Evolutionary conservation across 2,329 filamentous ascomycete genomes (phyloP).

Genomic region (Fusarium circinatum): DNA sequence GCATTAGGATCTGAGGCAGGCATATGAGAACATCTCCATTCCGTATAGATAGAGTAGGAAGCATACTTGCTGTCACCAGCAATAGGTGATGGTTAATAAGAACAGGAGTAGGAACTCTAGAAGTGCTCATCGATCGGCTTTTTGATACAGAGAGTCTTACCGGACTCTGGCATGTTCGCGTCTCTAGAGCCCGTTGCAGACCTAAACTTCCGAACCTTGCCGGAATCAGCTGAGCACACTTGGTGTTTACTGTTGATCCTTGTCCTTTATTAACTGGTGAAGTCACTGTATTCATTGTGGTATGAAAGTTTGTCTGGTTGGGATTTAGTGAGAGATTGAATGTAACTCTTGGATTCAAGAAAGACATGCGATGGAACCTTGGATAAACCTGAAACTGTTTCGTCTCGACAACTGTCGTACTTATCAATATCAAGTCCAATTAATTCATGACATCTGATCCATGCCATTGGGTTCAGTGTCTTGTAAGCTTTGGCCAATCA

Average conservation of each 20-base stretch:
- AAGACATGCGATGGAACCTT: not conserved
- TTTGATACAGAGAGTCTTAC: not conserved
- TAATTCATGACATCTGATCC: not conserved
- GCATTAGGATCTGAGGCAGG: not conserved
- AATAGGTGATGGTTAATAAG: not conserved
- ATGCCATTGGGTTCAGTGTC: not conserved
- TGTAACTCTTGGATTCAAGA: not conserved
- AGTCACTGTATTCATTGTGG: not conserved
- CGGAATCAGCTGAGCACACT: not conserved
- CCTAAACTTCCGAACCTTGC: not conserved
- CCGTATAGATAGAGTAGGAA: not conserved
- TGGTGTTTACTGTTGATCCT: not conserved
- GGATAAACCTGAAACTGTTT: not conserved
- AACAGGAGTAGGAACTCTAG: not conserved
- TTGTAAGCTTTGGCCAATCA: slow-evolving; percentile 23
- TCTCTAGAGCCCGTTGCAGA: not conserved
- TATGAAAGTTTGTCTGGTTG: not conserved
- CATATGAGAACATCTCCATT: not conserved
- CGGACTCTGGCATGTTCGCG: not conserved
- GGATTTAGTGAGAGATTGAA: not conserved
- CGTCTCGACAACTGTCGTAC: not conserved
- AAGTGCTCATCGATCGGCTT: not conserved
- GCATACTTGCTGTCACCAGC: not conserved
- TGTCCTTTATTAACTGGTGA: not conserved
- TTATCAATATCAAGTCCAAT: not conserved